Evolutionary conservation across 768 basidiomycete species (phyloP), one percentile per base, ranked within the genome.

Genomic region (Boletus fagicola): DNA sequence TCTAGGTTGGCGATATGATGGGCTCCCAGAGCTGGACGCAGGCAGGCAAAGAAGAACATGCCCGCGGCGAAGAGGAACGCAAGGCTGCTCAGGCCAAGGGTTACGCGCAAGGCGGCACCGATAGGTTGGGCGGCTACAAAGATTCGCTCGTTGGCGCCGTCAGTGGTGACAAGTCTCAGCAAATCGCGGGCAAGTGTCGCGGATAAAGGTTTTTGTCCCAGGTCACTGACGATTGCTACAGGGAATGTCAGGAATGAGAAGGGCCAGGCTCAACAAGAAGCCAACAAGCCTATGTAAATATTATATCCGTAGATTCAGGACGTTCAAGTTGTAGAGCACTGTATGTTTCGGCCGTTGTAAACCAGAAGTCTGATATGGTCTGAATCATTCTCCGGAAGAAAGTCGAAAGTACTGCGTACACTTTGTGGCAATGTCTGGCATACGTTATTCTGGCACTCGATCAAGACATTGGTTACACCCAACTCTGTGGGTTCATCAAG

Each of bases 401-500:
- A 9, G 1, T 18, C 0, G 0, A 30, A 24, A 36, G 12, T n/a
- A 28, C 6, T 9, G 11, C 11, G 10, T 28, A 20, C 11, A 40
- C 7, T 6, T 5, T 5, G 18, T 11, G 16, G 26, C 2, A 18
- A 28, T 28, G 44, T 5, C 2, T 12, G 45, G 11, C 10, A n/a
- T 3, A 31, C 12, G 6, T 30, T 20, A 8, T 31, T 30, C n/a
- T 7, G 7, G n/a, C 11, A 7, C 7, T 12, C 26, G 18, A 30
- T 31, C 7, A 22, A 22, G n/a, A 31, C 5, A 15, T 0, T 13
- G 7, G 10, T 40, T 48, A 68, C 7, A n/a, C 83, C 92, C 90
- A 93, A 15, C 85, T 81, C 56, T 67, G 76, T 2, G 92, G 86
- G 36, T 74, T 78, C 68, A 75, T 83, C 57, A 95, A 71, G 0